Base-by-base conservation (phyloP, 1,139 yeast genomes). In the Hyphopichia fennica region DNA sequence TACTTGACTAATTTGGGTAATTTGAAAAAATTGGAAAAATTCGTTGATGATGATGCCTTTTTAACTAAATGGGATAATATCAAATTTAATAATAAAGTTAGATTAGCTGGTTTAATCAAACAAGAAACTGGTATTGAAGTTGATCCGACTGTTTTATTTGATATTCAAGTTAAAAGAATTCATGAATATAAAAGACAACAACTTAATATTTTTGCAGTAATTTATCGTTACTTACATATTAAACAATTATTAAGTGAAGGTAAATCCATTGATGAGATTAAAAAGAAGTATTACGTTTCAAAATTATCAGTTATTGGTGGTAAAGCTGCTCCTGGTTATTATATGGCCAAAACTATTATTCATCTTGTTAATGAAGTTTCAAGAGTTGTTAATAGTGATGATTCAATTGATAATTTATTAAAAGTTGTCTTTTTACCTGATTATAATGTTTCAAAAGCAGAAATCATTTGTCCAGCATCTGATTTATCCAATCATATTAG, bases 171-270 rank as follows among this genome's bases (percentile, higher is more conserved):
- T 39, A 90, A 90, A 71, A 84, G 97, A 69, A 89, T 91, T 52
- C 97, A 90, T 64, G 97, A 90, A 69, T 90, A 90, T 69, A 90
- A 90, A 74, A 85, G 97, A 65, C 98, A 90, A 69, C 97, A 90
- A 67, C 67, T 90, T 73, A 90, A 91, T 63, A 84, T 91, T 45
- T 87, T 90, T 62, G 96, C 96, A 46, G 89, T 87, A 23, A 87
- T 91, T 56, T 74, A 85, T 72, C 79, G 96, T 57, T 90, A 90
- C 63, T 69, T 91, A 52, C 75, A 76, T 48, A 83, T 90, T 63
- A 89, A 89, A 70, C 70, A 79, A 40, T 71, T 89, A 60, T 65
- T 87, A 41, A 68, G 76, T 13, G 49, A 63, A 37, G 77, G 77
- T 16, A 59, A 61, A 16, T 51, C 69, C 1, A 43, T 71, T 38